Evolutionary conservation across 2,329 filamentous ascomycete species (phyloP), one percentile per base, ranked within the genome.

Genomic region (Neurospora crassa): DNA sequence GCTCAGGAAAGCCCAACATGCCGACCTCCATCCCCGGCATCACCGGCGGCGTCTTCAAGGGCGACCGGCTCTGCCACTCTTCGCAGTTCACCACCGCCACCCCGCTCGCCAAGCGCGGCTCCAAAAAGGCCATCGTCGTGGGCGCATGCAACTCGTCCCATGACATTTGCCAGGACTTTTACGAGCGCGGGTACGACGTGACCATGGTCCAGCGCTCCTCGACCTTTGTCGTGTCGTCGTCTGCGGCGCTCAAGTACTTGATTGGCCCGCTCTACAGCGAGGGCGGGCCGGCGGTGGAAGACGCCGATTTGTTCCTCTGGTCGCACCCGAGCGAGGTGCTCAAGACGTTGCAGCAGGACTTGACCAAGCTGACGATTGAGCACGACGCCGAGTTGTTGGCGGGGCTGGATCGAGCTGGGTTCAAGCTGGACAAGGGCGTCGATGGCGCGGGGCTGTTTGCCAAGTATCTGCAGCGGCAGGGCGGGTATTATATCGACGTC

Each of bases 401-500:
- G 0, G 83, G 83, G 0, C 82, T 92, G 0, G 79, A 80, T 6
- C 84, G 82, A 45, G 89, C 83, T 0, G 90, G 90, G 0, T 92
- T 92, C 82, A 84, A 84, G 70, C 78, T 88, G 0, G 89, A 91
- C 74, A 79, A 77, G 0, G 89, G 89, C 0, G 85, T 87, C 0
- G 84, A 89, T 70, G 84, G 82, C 0, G 81, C 84, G 0, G 89
- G 90, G 0, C 81, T 91, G 3, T 83, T 88, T 71, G 79, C 86
- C 69, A 90, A 91, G 78, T 91, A 91, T 76, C 83, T 90, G 73
- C 87, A 89, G 74, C 84, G 87, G 2, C 89, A 89, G 1, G 90
- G 90, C 0, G 90, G 90, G 0, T 92, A 91, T 77, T 92, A 92
- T 79, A 90, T 92, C 73, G 88, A 92, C 72, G 89, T 91, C 1